Conservation (phyloP, 192 early-diverging fungal genomes). For the Mortierella antarctica region DNA sequence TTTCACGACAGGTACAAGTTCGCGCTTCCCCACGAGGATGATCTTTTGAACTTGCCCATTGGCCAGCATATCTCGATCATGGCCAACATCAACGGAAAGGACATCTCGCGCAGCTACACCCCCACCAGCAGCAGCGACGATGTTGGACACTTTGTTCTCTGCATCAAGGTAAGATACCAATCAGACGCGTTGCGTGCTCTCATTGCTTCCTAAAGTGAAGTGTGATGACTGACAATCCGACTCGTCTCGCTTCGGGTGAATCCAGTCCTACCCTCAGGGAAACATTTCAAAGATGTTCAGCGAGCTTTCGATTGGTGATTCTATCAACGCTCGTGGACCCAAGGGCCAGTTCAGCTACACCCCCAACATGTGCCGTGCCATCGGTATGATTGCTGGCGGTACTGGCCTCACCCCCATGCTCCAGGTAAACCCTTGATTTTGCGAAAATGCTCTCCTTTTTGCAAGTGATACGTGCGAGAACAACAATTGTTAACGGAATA, state of each 20-base stretch:
- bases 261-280: slow-evolving; percentile 81
- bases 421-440: slow-evolving; percentile 55
- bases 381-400: slow-evolving; percentile 96
- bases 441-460: not conserved
- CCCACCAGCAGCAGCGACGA: slow-evolving; percentile 89
- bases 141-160: slow-evolving; percentile 88
- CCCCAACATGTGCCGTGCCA: slow-evolving; percentile 78
- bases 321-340: slow-evolving; percentile 83
- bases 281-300: slow-evolving; percentile 81
- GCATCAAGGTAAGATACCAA: slow-evolving; percentile 79
- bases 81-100: slow-evolving; percentile 86
- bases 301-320: slow-evolving; percentile 78
- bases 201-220: not conserved
- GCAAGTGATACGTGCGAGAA: not conserved
- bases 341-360: slow-evolving; percentile 91
- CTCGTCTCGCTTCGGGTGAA: too few species aligned
- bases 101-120: slow-evolving; percentile 89
- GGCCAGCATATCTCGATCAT: slow-evolving; percentile 94
- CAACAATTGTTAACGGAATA: too few species aligned
- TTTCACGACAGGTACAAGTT: slow-evolving; percentile 79
- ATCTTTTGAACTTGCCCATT: slow-evolving; percentile 87
- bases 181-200: not conserved
- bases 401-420: slow-evolving; percentile 98
- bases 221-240: too few species aligned
- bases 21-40: slow-evolving; percentile 74